These are phyloP conservation scores for Solanum gracilifrons DNA, from an alignment of 257 asterid species.

Conservation along the genomic window DNA sequence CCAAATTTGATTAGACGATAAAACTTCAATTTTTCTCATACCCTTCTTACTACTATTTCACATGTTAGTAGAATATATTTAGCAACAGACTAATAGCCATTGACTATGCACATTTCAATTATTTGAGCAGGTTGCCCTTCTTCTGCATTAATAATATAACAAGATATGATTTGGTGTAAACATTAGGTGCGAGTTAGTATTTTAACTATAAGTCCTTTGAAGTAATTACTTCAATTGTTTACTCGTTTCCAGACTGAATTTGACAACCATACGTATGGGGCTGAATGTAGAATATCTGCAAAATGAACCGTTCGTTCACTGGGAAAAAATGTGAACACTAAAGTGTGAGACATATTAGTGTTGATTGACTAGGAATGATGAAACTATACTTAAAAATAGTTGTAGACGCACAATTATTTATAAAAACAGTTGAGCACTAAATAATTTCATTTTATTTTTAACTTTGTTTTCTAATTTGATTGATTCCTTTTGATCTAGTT, in stretches of 20 bases:
- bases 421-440: neutral
- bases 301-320: neutral
- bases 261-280: neutral
- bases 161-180: neutral
- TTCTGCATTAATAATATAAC: neutral
- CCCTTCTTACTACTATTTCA: neutral
- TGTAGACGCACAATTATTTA: neutral
- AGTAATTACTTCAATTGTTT: neutral
- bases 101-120: neutral
- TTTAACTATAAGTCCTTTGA: neutral
- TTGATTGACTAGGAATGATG: neutral
- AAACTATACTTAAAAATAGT: neutral
- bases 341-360: neutral
- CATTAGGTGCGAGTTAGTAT: neutral
- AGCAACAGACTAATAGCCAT: neutral
- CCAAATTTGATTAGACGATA: neutral
- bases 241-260: neutral
- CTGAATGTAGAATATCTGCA: neutral
- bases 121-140: neutral
- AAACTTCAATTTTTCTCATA: neutral
- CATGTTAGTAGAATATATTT: neutral
- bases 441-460: neutral
- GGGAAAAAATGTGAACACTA: neutral
- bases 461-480: neutral
- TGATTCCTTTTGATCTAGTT: neutral